Conservation (phyloP, 2,329 filamentous ascomycete species). For the Colletotrichum lindemuthianum region DNA sequence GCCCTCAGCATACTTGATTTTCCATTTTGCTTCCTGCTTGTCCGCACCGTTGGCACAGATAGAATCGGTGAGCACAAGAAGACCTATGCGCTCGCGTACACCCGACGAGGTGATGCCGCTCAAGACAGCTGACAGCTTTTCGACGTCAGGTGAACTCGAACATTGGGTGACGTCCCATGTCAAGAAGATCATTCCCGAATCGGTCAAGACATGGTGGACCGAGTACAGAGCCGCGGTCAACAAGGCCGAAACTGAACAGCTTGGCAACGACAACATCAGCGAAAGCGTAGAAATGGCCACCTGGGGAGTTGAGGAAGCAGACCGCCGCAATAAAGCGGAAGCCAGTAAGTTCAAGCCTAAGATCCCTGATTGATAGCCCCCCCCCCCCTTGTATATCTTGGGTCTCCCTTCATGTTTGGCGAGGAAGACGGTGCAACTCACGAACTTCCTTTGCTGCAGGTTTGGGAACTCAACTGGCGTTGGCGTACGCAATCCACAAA, state of each 20-base stretch:
- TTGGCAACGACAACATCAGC: conserved; percentile 55
- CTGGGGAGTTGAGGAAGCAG: conserved; percentile 72
- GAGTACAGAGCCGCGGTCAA: conserved; percentile 60
- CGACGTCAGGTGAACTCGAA: conserved; percentile 67
- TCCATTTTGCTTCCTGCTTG: conserved; percentile 92
- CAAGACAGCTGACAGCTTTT: conserved; percentile 9
- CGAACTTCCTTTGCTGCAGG: conserved; percentile 51
- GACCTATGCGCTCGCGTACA: too few species aligned
- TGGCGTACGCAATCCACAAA: conserved; percentile 98
- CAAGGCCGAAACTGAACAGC: conserved; percentile 53
- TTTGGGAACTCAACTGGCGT: conserved; percentile 82
- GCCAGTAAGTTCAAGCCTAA: conserved; percentile 72
- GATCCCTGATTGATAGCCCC: too few species aligned
- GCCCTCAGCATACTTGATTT: conserved; percentile 87
- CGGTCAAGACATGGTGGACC: conserved; percentile 63
- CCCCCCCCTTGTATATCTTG: background rate
- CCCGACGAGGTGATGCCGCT: background rate
- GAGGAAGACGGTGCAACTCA: conserved; percentile 31
- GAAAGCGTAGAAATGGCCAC: conserved; percentile 61
- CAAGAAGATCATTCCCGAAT: conserved; percentile 68
- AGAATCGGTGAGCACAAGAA: conserved; percentile 71
- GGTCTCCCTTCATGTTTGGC: conserved; percentile 8
- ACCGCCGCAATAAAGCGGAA: conserved; percentile 68
- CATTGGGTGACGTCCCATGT: conserved; percentile 72
- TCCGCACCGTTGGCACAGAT: conserved; percentile 84